phyloP scores from a whole-genome alignment of 768 basidiomycete species.

The Brasilioporus rufonigricans region DNA sequence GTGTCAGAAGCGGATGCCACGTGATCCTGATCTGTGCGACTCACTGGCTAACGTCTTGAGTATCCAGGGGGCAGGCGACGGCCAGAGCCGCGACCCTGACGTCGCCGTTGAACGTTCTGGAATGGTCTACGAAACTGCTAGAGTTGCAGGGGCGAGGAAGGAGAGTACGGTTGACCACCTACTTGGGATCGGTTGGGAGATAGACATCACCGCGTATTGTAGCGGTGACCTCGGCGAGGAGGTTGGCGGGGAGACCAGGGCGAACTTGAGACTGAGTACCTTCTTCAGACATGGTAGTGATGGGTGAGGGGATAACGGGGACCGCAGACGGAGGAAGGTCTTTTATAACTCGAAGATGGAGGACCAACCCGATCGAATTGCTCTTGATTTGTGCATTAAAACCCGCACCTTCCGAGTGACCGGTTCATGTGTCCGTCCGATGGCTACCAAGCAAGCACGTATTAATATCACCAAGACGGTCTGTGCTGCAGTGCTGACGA shows the following conservation, averaged over 20 bases:
- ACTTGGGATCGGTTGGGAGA: constrained; percentile 44
- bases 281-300: constrained; percentile 16
- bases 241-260: constrained; percentile 17
- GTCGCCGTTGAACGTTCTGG: constrained; percentile 75
- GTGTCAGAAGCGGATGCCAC: constrained; percentile 6
- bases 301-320: constrained; percentile 7
- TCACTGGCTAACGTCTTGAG: constrained; percentile 79
- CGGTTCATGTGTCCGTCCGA: not conserved
- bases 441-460: not conserved
- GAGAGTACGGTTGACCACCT: constrained; percentile 4
- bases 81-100: constrained; percentile 58
- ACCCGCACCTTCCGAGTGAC: constrained; percentile 1
- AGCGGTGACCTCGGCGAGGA: constrained; percentile 45
- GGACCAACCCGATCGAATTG: not conserved
- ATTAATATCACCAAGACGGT: not conserved
- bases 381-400: constrained; percentile 12
- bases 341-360: constrained; percentile 14
- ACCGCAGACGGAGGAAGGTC: not conserved
- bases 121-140: constrained; percentile 27
- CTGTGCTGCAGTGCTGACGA: constrained; percentile 5
- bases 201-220: constrained; percentile 48
- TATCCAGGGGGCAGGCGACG: constrained; percentile 72
- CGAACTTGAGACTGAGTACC: not conserved
- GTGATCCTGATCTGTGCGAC: constrained; percentile 25
- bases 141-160: not conserved